These are phyloP conservation scores for Ceratocystis destructans DNA, from an alignment of 2,329 filamentous ascomycete genomes.

Conservation along the genomic window DNA sequence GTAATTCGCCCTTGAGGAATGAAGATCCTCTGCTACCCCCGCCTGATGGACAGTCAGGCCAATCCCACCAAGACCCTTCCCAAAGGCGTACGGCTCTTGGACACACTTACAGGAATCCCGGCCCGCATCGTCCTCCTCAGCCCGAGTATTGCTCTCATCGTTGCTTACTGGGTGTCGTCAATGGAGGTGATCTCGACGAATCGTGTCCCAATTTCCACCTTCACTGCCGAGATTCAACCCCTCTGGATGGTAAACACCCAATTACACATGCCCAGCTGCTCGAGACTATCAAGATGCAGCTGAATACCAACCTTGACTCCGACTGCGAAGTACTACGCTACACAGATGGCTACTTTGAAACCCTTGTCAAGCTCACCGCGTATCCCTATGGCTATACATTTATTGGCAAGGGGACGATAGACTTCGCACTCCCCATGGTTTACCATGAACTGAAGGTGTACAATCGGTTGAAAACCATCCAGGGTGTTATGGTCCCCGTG, in stretches of 20 bases:
- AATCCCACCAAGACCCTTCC: not conserved
- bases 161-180: not conserved
- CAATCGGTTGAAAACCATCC: not conserved
- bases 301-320: not conserved
- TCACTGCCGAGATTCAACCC: not conserved
- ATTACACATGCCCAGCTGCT: not conserved
- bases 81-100: not conserved
- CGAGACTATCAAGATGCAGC: not conserved
- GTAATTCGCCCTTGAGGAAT: not conserved
- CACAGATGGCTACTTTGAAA: not conserved
- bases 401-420: not conserved
- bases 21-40: not conserved
- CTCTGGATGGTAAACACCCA: not conserved
- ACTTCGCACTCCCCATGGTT: not conserved
- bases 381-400: slow-evolving; percentile 5
- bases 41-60: not conserved
- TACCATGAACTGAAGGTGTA: not conserved
- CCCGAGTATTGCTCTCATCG: not conserved
- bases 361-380: not conserved
- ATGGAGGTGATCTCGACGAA: not conserved
- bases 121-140: not conserved
- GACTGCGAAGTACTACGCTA: not conserved
- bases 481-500: not conserved
- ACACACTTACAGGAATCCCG: not conserved
- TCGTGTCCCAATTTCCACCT: not conserved